These are phyloP conservation scores for Takashimella tepidaria DNA, from an alignment of 1,284 basidiomycete genomes.

Conservation along the genomic window DNA sequence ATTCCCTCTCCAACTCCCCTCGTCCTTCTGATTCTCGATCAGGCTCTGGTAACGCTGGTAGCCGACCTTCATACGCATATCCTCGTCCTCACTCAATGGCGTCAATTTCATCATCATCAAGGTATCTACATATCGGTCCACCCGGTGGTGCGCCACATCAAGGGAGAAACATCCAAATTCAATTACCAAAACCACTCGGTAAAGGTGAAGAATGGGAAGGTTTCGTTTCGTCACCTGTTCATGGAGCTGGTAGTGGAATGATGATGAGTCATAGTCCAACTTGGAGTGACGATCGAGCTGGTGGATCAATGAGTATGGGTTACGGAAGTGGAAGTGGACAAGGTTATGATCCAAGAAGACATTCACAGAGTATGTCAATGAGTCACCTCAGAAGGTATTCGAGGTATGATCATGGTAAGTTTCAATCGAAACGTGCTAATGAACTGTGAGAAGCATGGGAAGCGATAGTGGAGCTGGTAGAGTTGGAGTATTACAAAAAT, in stretches of 20 bases:
- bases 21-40: slow-evolving; percentile 12
- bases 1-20: slow-evolving; percentile 23
- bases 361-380: neutral
- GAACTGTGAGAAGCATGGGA: too few species aligned
- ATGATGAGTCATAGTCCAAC: neutral
- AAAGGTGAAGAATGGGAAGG: neutral
- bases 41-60: slow-evolving; percentile 10
- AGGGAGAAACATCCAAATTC: slow-evolving; percentile 29
- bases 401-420: neutral
- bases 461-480: too few species aligned
- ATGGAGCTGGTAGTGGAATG: too few species aligned
- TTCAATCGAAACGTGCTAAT: too few species aligned
- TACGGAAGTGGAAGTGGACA: neutral
- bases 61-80: slow-evolving; percentile 8
- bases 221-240: neutral
- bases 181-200: slow-evolving; percentile 32
- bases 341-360: neutral
- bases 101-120: slow-evolving; percentile 18
- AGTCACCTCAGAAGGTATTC: neutral
- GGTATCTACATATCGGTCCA: slow-evolving; percentile 27
- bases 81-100: slow-evolving; percentile 25
- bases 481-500: too few species aligned
- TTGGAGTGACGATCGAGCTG: neutral
- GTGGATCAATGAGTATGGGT: neutral
- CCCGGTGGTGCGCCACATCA: slow-evolving; percentile 32